Evolutionary conservation across 2,329 filamentous ascomycete genomes (phyloP).

Genomic region (Aureobasidium sp.): DNA sequence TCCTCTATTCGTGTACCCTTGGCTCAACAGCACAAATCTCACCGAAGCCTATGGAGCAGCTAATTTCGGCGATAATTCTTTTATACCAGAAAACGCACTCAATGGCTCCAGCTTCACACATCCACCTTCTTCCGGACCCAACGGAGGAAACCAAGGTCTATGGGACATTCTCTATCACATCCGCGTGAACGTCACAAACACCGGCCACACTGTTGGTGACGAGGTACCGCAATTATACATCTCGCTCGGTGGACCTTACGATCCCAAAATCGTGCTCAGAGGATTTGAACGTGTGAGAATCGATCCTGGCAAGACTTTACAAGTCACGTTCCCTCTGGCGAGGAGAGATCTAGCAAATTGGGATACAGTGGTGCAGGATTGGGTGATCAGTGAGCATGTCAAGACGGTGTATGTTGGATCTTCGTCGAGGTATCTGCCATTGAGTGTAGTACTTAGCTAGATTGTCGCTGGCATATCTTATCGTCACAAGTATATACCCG

Average conservation of each 20-base stretch:
- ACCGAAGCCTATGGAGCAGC: constrained; percentile 49
- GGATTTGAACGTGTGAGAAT: constrained; percentile 70
- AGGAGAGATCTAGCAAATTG: constrained; percentile 78
- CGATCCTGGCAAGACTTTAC: constrained; percentile 53
- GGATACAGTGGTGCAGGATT: constrained; percentile 68
- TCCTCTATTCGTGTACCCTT: constrained; percentile 58
- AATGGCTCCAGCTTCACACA: constrained; percentile 48
- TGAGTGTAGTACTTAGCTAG: not conserved
- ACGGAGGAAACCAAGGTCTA: constrained; percentile 51
- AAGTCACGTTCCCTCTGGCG: constrained; percentile 58
- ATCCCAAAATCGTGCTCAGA: constrained; percentile 56
- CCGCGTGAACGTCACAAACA: constrained; percentile 61
- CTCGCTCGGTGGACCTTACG: constrained; percentile 63
- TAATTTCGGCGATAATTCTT: constrained; percentile 50
- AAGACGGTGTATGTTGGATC: not conserved
- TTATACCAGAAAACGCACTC: constrained; percentile 49
- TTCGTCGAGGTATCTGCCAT: not conserved
- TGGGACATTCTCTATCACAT: constrained; percentile 61
- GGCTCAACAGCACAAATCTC: constrained; percentile 55
- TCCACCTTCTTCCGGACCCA: constrained; percentile 53
- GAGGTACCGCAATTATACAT: constrained; percentile 69
- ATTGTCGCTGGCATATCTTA: too few relatives aligned
- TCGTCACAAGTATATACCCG: too few relatives aligned
- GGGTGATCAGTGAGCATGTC: constrained; percentile 33
- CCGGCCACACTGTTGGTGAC: constrained; percentile 52